Evolutionary conservation across 345 rosid species (phyloP), one percentile per base, ranked within the genome.

Genomic region (Alliaria petiolata): DNA sequence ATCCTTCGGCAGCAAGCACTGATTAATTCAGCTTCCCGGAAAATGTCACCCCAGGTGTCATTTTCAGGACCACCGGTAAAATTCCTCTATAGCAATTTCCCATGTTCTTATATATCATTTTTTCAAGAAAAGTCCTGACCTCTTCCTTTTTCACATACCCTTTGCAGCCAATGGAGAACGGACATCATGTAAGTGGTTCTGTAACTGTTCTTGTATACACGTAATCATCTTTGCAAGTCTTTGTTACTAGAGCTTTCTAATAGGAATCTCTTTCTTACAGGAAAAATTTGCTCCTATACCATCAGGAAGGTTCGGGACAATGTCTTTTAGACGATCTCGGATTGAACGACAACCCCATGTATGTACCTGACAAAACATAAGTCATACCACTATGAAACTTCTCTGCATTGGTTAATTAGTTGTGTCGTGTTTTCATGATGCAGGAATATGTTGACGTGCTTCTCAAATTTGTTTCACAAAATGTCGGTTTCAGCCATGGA

Each of bases 361-460:
- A 82, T 65, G 81, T 83, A 71, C 71, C 69, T 72, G 38, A 30
- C 6, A 40, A 62, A n/a, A 30, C 31, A 30, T 39, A 17, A 47
- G 25, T 42, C 36, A 33, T 39, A 33, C 6, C 2, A 47, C 8
- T 40, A 45, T 69, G 54, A 47, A 45, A 40, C 34, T 31, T 76
- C 4, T 49, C 31, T 63, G 14, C 58, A 13, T 45, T 67, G 58
- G 60, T 51, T 53, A 74, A 69, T 54, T 70, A 76, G 69, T 67
- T 71, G 65, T 53, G 35, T 46, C 52, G 59, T 45, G 49, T 58
- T 71, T 31, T 22, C 39, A 28, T 77, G 71, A 62, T 63, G 70
- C 85, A 89, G 98, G 98, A 95, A 80, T 81, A 28, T 74, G 78
- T 89, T 60, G 96, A 88, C 58, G 76, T 84, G 65, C 89, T 95